Conservation (phyloP, 1,284 basidiomycete genomes). For the Microbotryum scabiosae region DNA sequence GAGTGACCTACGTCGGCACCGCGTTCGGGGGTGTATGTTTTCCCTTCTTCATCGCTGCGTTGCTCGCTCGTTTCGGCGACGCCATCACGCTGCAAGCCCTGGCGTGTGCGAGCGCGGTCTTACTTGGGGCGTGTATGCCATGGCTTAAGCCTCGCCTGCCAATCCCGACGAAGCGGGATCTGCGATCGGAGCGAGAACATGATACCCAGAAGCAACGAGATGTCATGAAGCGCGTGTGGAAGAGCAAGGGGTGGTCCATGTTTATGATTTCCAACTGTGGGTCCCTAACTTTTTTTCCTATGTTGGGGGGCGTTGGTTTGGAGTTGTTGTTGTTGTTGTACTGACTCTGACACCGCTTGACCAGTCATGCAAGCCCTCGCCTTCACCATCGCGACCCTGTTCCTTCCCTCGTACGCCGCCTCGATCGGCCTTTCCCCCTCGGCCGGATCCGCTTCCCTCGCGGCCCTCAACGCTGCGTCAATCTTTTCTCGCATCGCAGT, state of each 20-base stretch:
- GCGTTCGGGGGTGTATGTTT: conserved; percentile 41
- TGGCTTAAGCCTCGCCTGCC: conserved; percentile 42
- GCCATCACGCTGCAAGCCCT: neutral
- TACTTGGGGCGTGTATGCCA: conserved; percentile 37
- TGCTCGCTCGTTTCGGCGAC: conserved; percentile 7
- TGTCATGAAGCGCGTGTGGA: conserved; percentile 27
- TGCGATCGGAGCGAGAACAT: neutral
- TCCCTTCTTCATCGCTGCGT: conserved; percentile 37
- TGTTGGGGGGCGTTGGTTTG: too few species aligned
- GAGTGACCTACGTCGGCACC: conserved; percentile 44
- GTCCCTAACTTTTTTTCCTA: too few species aligned
- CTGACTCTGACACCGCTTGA: too few species aligned
- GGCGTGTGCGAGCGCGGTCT: conserved; percentile 25
- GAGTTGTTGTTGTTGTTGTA: too few species aligned
- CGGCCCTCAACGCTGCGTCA: conserved; percentile 31
- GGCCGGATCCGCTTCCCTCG: conserved; percentile 8
- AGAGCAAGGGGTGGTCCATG: conserved; percentile 36
- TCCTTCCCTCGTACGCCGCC: conserved; percentile 13
- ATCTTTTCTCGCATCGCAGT: conserved; percentile 39
- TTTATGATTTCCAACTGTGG: conserved; percentile 38
- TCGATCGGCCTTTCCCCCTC: conserved; percentile 10
- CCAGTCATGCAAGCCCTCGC: conserved; percentile 36
- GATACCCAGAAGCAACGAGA: neutral
- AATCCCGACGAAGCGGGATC: neutral
- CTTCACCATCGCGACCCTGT: conserved; percentile 37